Evolutionary conservation across 2,329 filamentous ascomycete species (phyloP).

Genomic region (Fusarium sp.): DNA sequence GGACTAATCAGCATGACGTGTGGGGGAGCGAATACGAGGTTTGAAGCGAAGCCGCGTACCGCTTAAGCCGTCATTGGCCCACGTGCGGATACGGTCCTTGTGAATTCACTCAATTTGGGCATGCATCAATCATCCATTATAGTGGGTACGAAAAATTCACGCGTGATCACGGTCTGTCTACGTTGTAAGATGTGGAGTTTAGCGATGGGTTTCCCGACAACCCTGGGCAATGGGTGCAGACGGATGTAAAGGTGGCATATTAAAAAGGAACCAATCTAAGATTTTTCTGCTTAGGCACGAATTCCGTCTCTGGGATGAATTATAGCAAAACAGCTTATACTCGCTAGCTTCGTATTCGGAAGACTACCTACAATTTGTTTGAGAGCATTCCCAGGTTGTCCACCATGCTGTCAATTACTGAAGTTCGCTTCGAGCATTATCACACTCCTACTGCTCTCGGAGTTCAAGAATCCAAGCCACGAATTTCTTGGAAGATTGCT

Average conservation of each 20-base stretch:
- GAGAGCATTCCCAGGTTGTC: neutral
- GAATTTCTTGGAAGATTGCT: conserved; percentile 28
- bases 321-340: neutral
- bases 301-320: neutral
- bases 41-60: neutral
- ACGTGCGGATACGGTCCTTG: neutral
- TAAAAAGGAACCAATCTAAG: neutral
- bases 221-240: neutral
- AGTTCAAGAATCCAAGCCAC: conserved; percentile 4
- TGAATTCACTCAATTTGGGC: too few relatives aligned
- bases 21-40: neutral
- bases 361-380: neutral
- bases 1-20: neutral
- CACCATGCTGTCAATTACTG: neutral
- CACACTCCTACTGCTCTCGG: conserved; percentile 10
- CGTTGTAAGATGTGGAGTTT: neutral
- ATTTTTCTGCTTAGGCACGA: neutral
- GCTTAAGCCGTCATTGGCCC: neutral
- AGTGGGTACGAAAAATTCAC: neutral
- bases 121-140: too few relatives aligned
- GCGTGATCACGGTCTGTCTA: neutral
- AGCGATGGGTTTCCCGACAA: conserved; percentile 1
- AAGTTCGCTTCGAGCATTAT: conserved; percentile 26
- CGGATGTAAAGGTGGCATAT: neutral
- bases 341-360: neutral